A percentile compares a stretch with the other conserved stretches of the same genome.
These are phyloP conservation scores for Platanus orientalis DNA, from an alignment of 164 flowering plant genomes.

Conservation along the genomic window DNA sequence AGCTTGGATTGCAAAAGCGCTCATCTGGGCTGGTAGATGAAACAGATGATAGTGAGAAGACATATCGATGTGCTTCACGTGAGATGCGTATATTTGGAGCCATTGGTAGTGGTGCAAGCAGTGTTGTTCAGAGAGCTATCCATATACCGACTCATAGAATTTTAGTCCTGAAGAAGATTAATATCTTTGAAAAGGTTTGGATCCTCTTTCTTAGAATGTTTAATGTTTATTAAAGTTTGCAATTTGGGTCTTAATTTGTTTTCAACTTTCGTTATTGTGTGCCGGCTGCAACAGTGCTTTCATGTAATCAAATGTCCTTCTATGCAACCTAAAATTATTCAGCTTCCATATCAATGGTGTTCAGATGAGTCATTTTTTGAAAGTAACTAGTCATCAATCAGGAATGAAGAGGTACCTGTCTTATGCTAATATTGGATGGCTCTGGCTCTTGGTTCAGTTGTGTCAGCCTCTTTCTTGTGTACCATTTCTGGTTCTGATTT, in stretches of 20 bases:
- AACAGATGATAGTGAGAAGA: conserved; percentile 56
- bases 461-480: too few relatives aligned
- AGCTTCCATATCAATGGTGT: too few relatives aligned
- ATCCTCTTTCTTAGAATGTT: conserved; percentile 3
- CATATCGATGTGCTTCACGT: conserved; percentile 88
- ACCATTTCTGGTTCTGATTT: neutral
- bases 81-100: conserved; percentile 97
- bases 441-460: neutral
- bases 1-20: conserved; percentile 91
- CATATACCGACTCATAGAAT: conserved; percentile 87
- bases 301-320: neutral
- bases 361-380: too few relatives aligned
- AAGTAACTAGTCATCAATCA: too few relatives aligned
- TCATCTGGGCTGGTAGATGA: conserved; percentile 53
- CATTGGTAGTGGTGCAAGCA: conserved; percentile 98
- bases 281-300: neutral
- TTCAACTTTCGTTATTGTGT: neutral
- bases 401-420: too few relatives aligned
- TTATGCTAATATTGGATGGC: neutral
- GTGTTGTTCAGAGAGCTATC: conserved; percentile 96
- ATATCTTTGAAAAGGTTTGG: conserved; percentile 91
- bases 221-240: neutral
- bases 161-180: conserved; percentile 90
- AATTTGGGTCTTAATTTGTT: neutral
- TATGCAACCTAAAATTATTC: too few relatives aligned